Base-by-base conservation (phyloP, 331 rosid species). In the Quercus lobata region DNA sequence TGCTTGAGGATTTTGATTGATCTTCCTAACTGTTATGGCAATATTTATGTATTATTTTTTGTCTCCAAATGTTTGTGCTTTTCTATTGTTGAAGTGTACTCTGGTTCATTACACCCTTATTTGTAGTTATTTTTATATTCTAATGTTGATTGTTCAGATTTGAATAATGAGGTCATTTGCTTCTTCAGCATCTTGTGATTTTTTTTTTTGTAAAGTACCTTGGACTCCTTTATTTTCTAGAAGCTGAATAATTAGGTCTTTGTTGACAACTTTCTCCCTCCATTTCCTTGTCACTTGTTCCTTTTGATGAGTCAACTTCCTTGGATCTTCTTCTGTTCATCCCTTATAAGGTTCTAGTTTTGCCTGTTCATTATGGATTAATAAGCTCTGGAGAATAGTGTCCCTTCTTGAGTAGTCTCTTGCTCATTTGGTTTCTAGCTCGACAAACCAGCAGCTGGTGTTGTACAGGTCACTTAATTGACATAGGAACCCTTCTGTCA, bases 1-100 rank as follows among this genome's bases (percentile, higher is more conserved):
- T 68, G 70, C 57, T 37, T 84, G 68, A 57, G 60, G 37, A 5
- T 34, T 66, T 76, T 37, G 34, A 70, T 76, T 78, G 71, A 71
- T 54, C 75, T 77, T 78, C 65, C 81, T 17, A 2, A 4, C 4
- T 69, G 52, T 41, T 74, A 57, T 73, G 22, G 63, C 6, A 37
- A 32, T 8, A 37, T 5, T 15, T 44, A 24, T 49, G 5, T 46
- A 46, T 69, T 37, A 30, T 69, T 69, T 7, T 9, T 37, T 69
- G 4, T 60, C 32, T 22, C 17, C 7, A 60, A 30, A 65, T 16
- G 11, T 65, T 65, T 16, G 24, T 18, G 46, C 71, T 65, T 30
- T 65, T 30, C 18, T 10, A 17, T 30, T 30, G 71, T 35, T 53
- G 37, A 25, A 57, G 53, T 74, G 27, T 52, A 60, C 8, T 71